Conservation (phyloP, 176 grass and related monocot species). For the Musa troglodytarum region DNA sequence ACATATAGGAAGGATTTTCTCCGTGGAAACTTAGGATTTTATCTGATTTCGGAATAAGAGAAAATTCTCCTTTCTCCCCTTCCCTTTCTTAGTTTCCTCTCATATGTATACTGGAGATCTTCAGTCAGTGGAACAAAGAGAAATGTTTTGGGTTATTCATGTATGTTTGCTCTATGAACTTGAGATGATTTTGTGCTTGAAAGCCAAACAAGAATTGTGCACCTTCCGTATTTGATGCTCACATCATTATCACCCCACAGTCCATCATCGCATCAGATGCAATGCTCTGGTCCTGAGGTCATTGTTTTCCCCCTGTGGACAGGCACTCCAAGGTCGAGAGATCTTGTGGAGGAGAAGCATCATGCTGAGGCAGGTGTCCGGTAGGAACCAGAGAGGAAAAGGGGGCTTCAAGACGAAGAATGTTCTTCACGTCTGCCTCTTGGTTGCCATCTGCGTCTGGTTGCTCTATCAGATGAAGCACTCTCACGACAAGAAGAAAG, state of each 20-base stretch:
- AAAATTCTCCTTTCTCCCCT: too few species aligned
- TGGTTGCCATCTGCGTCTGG: slow-evolving; percentile 65
- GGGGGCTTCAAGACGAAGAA: slow-evolving; percentile 71
- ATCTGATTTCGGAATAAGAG: too few species aligned
- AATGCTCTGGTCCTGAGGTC: background rate
- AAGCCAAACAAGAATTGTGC: background rate
- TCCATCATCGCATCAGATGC: too few species aligned
- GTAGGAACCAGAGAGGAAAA: slow-evolving; percentile 77
- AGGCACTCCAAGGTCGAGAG: background rate
- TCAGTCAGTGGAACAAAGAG: too few species aligned
- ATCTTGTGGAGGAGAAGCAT: background rate
- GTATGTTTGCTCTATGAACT: background rate
- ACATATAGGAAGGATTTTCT: too few species aligned
- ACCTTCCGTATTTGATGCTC: background rate
- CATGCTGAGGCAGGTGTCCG: slow-evolving; percentile 90
- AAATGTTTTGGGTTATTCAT: background rate
- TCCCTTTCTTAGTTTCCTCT: too few species aligned
- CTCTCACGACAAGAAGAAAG: slow-evolving; percentile 68
- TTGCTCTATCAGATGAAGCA: slow-evolving; percentile 88
- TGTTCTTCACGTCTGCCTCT: slow-evolving; percentile 62
- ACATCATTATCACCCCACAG: too few species aligned
- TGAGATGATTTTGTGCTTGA: background rate
- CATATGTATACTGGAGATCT: background rate
- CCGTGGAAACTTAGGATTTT: too few species aligned
- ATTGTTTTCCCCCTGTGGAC: background rate